phyloP scores from a whole-genome alignment of 306 rosid species.

The Comarum palustre region DNA sequence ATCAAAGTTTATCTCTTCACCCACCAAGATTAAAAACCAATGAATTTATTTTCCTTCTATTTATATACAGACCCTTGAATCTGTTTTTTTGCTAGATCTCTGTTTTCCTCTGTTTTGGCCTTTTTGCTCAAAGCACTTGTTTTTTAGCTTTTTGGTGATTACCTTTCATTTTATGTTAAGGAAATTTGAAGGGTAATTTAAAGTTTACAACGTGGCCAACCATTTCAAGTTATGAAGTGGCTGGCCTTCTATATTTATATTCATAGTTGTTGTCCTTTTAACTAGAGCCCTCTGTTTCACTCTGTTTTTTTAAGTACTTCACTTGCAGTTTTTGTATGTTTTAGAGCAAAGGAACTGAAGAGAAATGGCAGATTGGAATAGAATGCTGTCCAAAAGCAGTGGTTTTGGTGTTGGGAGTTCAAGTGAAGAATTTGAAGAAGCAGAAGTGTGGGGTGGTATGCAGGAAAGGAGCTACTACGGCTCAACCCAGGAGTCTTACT shows the following conservation, averaged over 20 bases:
- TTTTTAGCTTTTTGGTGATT: not conserved
- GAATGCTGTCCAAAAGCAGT: constrained; percentile 28
- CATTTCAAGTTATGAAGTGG: not conserved
- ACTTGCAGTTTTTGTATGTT: constrained; percentile 14
- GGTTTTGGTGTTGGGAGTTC: constrained; percentile 33
- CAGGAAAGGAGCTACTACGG: constrained; percentile 30
- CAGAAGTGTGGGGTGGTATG: constrained; percentile 44
- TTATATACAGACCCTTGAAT: constrained; percentile 27
- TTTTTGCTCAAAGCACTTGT: not conserved
- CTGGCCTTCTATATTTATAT: not conserved
- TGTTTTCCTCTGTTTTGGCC: not conserved
- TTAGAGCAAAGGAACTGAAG: constrained; percentile 20
- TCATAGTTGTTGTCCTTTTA: not conserved
- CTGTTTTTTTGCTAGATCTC: constrained; percentile 15
- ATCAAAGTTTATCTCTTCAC: constrained; percentile 33
- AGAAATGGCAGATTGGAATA: constrained; percentile 56
- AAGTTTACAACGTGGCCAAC: not conserved
- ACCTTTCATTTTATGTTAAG: not conserved
- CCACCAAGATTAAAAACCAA: not conserved
- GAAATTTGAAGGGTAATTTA: not conserved
- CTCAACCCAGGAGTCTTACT: not conserved
- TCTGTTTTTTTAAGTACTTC: constrained; percentile 3
- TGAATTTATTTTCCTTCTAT: constrained; percentile 23
- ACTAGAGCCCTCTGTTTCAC: not conserved
- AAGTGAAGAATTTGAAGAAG: constrained; percentile 60